Base-by-base conservation (phyloP, 208 protist species). In the Leishmania guyanensis region DNA sequence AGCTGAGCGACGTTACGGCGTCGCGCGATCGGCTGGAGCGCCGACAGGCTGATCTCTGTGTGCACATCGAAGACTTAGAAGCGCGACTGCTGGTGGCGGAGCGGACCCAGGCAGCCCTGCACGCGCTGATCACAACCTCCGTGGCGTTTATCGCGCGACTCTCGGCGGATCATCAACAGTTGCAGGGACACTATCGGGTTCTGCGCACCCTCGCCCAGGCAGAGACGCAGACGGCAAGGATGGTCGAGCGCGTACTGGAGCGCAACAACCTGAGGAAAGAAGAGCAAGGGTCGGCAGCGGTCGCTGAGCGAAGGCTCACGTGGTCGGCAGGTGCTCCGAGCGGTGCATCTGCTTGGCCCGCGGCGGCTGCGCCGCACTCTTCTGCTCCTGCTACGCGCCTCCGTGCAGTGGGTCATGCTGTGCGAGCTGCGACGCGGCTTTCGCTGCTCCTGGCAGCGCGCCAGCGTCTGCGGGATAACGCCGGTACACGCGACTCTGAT, bases 51-150 rank as follows among this genome's bases (percentile, higher is more conserved):
- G 83, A 83, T 39, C 71, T 83, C 12, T 60, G 65, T 36, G 33
- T 53, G 9, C 83, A 86, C 79, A 77, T 83, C 29, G 79, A 86
- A 29, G 83, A 82, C 17, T n/a, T 83, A 16, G 83, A 86, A 58
- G 70, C 8, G 17, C 75, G 69, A 6, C 53, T 79, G 36, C 43
- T 33, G n/a, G 65, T n/a, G 1, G 16, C 82, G 33, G 53, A 80
- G 26, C 66, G 79, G 43, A 69, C 56, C 6, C 56, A 77, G 36
- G n/a, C 43, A 17, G 74, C 10, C 4, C 50, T 82, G 74, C 75
- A 74, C 60, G 70, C 83, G 20, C 50, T 83, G 60, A 58, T 83
- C 29, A 78, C 64, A 0, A 26, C 69, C 48, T 3, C 69, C 5
- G 60, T 68, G 36, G 26, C 78, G 17, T 75, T 77, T 1, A 43